Base-by-base conservation (phyloP, 1,284 basidiomycete species). In the Puccinia hordei region DNA sequence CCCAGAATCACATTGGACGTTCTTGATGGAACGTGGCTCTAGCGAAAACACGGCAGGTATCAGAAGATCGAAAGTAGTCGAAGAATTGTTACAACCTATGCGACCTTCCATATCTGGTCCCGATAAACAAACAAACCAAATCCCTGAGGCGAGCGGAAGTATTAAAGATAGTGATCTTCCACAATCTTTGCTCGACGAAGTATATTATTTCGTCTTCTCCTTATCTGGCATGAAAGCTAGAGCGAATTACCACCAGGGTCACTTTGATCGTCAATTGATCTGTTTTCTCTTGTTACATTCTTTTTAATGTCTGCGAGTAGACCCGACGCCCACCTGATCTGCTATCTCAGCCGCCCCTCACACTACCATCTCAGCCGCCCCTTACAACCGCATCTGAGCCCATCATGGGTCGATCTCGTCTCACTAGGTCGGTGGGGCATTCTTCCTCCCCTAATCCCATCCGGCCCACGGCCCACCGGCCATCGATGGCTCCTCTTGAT, bases 141-240 rank as follows among this genome's bases (percentile, higher is more conserved):
- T 73, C 13, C 57, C 59, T 19, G 66, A 69, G 10, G 49, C 35
- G 0, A 38, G 13, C 13, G 35, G 35, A 13, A 77, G 49, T 51
- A 30, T 53, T 24, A 46, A 77, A 68, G 44, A 78, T 71, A 78
- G 76, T 44, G 76, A 78, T 68, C 55, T 78, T n/a, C 76, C 76
- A 19, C 76, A 69, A 69, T 78, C 76, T 17, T 61, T 78, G 65
- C 57, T 71, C 38, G 66, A 78, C 15, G 35, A 78, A 49, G 76
- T 78, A 59, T n/a, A 51, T 2, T 6, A 22, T 49, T 53, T 41
- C 51, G 44, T 73, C 35, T 68, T n/a, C 46, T 15, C 24, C 49
- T 49, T 13, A 10, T 10, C 57, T 59, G 33, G 33, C 10, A 27
- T 12, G 27, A 53, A 66, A n/a, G 24, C 35, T 33, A 27, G 55